Base-by-base conservation (phyloP, 108 stramenopile species). In the Nitzschia palea region DNA sequence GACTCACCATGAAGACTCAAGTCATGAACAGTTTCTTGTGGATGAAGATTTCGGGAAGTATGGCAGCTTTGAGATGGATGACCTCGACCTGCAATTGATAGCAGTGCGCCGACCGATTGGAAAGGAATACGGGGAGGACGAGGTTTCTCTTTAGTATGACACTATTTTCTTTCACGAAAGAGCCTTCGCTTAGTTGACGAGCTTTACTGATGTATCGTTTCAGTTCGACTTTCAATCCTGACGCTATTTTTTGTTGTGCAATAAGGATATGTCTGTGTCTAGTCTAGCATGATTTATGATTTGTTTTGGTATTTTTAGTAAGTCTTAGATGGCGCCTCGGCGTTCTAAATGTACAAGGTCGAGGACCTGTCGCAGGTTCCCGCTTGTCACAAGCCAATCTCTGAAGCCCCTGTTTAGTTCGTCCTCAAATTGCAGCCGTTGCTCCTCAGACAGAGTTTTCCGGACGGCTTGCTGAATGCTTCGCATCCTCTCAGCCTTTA, bases 311-410 rank as follows among this genome's bases (percentile, higher is more conserved):
- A n/a, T n/a, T n/a, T n/a, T 55, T 18, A 42, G 23, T 23, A 40
- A n/a, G 50, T 17, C 15, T 47, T 70, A 75, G 23, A 65, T 35
- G 1, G 43, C 76, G 33, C 64, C 64, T 32, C 72, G 44, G 23
- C 74, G 62, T 65, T 95, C 94, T 55, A 94, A 48, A 67, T 91
- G 93, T 1, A 97, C 91, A 29, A 97, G 78, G 73, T 97, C 96
- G 44, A 97, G 73, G 26, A 97, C 91, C 48, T 97, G 96, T 26
- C 94, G 84, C 14, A 97, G 74, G 68, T 97, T 97, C 3, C 96
- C 96, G 57, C 89, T 90, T 29, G 93, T 82, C 2, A 91, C 90
- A 23, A 97, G 76, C 96, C 96, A 97, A 62, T 97, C 96, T 45
- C 86, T 73, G 55, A 95, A 91, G 8, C 87, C 89, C 37, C 80